Evolutionary conservation across 768 basidiomycete species (phyloP).

Genomic region (Boletus reticulatus): DNA sequence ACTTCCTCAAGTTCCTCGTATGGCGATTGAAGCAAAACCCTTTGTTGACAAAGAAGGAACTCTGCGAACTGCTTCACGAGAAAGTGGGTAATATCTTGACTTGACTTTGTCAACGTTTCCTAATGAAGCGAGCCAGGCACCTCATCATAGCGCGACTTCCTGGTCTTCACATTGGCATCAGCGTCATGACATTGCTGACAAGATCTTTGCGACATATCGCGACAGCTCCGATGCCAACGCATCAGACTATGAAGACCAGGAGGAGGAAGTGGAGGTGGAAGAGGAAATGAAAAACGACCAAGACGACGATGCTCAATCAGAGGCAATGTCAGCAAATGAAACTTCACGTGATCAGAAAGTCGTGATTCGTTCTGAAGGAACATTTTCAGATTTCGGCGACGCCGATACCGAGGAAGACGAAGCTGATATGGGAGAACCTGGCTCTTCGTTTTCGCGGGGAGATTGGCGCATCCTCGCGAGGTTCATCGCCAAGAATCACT

Average conservation of each 20-base stretch:
- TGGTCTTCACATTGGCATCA: conserved; percentile 70
- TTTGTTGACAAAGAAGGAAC: conserved; percentile 47
- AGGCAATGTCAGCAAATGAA: conserved; percentile 19
- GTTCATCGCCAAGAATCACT: conserved; percentile 52
- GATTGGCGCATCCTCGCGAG: conserved; percentile 60
- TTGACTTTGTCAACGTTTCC: neutral
- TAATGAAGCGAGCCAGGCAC: conserved; percentile 43
- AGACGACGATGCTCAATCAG: conserved; percentile 23
- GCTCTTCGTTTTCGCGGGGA: conserved; percentile 53
- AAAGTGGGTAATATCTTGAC: conserved; percentile 38
- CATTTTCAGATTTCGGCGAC: conserved; percentile 19
- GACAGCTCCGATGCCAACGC: conserved; percentile 32
- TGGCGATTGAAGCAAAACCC: conserved; percentile 61
- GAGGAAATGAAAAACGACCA: conserved; percentile 21
- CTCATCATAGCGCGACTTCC: conserved; percentile 60
- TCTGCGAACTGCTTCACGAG: conserved; percentile 53
- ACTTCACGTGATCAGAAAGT: conserved; percentile 14
- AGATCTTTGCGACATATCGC: conserved; percentile 47
- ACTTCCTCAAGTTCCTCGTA: conserved; percentile 61
- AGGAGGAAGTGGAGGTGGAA: conserved; percentile 28
- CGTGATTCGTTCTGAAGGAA: conserved; percentile 21
- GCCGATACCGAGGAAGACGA: conserved; percentile 29
- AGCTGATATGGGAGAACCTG: conserved; percentile 49
- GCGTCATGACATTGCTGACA: conserved; percentile 64
- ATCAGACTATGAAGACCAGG: conserved; percentile 32